Conservation (phyloP, 129 eudicot genomes). For the Logfia minima region DNA sequence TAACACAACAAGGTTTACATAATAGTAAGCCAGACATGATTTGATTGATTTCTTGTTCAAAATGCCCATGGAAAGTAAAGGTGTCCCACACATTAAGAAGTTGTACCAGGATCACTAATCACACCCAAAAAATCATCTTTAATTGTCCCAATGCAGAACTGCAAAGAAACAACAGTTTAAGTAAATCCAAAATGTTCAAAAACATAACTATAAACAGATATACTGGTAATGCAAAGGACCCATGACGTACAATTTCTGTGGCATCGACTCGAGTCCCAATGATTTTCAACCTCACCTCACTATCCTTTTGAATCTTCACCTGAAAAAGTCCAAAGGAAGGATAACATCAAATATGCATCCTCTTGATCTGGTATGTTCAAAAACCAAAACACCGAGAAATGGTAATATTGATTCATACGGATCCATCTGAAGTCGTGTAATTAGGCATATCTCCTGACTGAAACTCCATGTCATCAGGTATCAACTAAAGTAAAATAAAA, state of each 20-base stretch:
- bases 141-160: conserved; percentile 94
- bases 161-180: conserved; percentile 28
- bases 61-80: not conserved
- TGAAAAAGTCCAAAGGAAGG: conserved; percentile 27
- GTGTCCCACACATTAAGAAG: conserved; percentile 37
- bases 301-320: conserved; percentile 92
- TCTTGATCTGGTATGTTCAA: not conserved
- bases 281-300: conserved; percentile 90
- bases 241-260: conserved; percentile 70
- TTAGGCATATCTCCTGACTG: conserved; percentile 74
- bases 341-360: conserved; percentile 17
- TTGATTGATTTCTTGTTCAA: not conserved
- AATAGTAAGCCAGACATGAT: not conserved
- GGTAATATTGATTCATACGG: conserved; percentile 48
- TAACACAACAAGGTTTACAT: conserved; percentile 1
- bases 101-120: conserved; percentile 65
- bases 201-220: not conserved
- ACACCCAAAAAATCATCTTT: conserved; percentile 87
- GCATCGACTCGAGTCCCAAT: conserved; percentile 97
- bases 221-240: not conserved
- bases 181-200: conserved; percentile 1
- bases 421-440: conserved; percentile 95
- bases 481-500: conserved; percentile 49
- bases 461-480: conserved; percentile 98
- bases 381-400: not conserved